Conservation (phyloP, 768 basidiomycete genomes). For the Flagelloscypha sp. region DNA sequence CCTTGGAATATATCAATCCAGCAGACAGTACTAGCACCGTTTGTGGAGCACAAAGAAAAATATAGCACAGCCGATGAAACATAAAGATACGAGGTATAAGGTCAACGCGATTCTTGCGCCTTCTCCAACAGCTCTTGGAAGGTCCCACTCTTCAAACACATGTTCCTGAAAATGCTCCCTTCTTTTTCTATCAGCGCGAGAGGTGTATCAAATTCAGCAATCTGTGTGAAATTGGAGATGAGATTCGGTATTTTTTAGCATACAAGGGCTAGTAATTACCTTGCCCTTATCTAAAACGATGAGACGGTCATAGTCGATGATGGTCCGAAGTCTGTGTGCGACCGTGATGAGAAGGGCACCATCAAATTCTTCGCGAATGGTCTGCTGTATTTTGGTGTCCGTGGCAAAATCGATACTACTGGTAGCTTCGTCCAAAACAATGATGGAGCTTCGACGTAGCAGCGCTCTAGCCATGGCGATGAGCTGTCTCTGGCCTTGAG, state of each 20-base stretch:
- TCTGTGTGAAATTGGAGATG: too few relatives aligned
- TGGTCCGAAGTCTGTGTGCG: conserved; percentile 20
- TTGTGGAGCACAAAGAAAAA: too few relatives aligned
- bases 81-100: too few relatives aligned
- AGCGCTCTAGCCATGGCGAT: conserved; percentile 83
- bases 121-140: conserved; percentile 51
- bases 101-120: too few relatives aligned
- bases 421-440: conserved; percentile 78
- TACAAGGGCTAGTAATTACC: neutral
- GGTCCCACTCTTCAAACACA: conserved; percentile 67
- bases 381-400: conserved; percentile 83
- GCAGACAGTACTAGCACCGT: too few relatives aligned
- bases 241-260: neutral
- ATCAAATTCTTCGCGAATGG: conserved; percentile 80
- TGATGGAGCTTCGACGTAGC: conserved; percentile 60
- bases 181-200: conserved; percentile 55
- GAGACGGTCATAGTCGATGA: conserved; percentile 16
- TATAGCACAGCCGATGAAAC: too few relatives aligned
- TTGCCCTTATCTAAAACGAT: conserved; percentile 24
- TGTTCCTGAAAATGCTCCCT: conserved; percentile 55
- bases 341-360: conserved; percentile 62
- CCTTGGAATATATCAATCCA: too few relatives aligned
- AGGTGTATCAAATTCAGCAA: conserved; percentile 68
- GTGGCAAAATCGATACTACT: conserved; percentile 84
- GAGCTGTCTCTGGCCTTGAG: conserved; percentile 84